Conservation (phyloP, 371 early-diverging fungal genomes). For the Mucor irregularis region DNA sequence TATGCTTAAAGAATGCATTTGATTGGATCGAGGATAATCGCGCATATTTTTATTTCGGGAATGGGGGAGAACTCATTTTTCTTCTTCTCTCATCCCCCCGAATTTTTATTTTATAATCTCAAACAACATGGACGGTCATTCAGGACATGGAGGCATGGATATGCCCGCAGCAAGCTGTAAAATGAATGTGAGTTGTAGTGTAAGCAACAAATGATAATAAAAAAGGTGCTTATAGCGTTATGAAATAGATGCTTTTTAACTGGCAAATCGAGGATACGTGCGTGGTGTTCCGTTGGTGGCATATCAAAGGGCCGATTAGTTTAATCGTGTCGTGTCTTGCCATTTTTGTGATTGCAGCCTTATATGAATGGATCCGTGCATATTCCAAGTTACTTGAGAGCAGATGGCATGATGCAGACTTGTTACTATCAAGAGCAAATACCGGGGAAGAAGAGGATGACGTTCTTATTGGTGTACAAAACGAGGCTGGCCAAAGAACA, state of each 20-base stretch:
- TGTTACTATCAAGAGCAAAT: not conserved
- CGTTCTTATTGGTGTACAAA: too few species aligned
- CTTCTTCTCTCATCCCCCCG: not conserved
- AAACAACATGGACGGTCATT: conserved; percentile 19
- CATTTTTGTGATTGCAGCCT: conserved; percentile 58
- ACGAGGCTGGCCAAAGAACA: conserved; percentile 19
- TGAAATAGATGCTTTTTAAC: conserved; percentile 74
- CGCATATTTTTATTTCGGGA: too few species aligned
- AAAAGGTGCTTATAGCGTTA: not conserved
- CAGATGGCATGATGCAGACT: conserved; percentile 24
- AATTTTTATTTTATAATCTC: not conserved
- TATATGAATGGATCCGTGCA: conserved; percentile 63
- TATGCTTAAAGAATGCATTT: too few species aligned
- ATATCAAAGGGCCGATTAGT: conserved; percentile 50
- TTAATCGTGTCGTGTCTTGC: conserved; percentile 61
- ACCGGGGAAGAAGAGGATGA: conserved; percentile 5
- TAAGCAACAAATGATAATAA: not conserved
- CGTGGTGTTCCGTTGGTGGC: conserved; percentile 78
- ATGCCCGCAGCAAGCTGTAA: conserved; percentile 29
- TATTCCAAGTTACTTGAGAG: conserved; percentile 54
- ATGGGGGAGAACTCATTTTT: too few species aligned
- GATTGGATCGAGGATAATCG: too few species aligned
- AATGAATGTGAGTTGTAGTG: conserved; percentile 38
- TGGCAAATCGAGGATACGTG: conserved; percentile 79
- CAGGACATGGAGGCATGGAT: conserved; percentile 20